Evolutionary conservation across 345 rosid species (phyloP).

Genomic region (Eucalyptus marginata): DNA sequence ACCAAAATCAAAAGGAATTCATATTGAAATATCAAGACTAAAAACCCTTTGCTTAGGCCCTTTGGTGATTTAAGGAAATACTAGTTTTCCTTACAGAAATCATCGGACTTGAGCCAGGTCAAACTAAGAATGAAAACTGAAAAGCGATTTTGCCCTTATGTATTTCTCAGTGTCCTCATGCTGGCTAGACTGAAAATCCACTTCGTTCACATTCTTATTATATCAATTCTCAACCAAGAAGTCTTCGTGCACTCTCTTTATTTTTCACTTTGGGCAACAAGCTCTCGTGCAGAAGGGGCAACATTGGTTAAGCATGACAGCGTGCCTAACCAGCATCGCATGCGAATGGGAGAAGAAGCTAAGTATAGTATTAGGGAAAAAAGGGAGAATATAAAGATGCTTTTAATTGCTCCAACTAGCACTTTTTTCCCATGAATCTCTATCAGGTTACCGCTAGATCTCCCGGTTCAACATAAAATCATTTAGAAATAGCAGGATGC

Average conservation of each 20-base stretch:
- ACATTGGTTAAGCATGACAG: not conserved
- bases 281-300: not conserved
- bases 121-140: not conserved
- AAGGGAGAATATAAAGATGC: not conserved
- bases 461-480: not conserved
- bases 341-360: not conserved
- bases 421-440: not conserved
- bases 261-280: not conserved
- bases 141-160: not conserved
- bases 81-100: not conserved
- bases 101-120: not conserved
- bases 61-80: not conserved
- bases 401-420: not conserved
- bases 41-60: not conserved
- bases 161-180: not conserved
- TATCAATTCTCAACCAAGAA: not conserved
- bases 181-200: not conserved
- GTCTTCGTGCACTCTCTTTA: not conserved
- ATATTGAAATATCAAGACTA: not conserved
- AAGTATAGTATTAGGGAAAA: not conserved
- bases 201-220: not conserved
- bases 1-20: not conserved
- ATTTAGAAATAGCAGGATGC: not conserved
- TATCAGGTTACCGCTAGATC: not conserved
- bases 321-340: not conserved